Evolutionary conservation across 768 basidiomycete species (phyloP), one percentile per base, ranked within the genome.

Genomic region (Mrakia hoshinonis): DNA sequence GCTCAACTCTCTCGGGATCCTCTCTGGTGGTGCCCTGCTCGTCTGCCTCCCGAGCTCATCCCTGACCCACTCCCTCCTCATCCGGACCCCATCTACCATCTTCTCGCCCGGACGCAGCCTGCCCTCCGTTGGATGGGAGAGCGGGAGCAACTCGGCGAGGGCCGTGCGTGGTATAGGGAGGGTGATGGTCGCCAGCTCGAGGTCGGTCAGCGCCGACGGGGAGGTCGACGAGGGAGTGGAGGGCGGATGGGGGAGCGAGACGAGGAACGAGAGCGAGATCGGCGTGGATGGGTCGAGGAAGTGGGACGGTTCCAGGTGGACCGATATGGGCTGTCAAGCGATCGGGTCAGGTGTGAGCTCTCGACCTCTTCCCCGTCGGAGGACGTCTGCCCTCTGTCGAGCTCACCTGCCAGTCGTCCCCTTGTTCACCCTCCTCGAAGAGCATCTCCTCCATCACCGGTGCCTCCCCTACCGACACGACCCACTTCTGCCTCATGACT

Each of bases 371-470:
- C n/a, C n/a, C n/a, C 1, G 29, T 5, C 4, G 13, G 7, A 61
- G 20, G 20, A 5, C 58, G 36, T 39, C 58, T n/a, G n/a, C n/a
- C n/a, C n/a, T n/a, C n/a, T n/a, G n/a, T n/a, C n/a, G 29, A 55
- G 58, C 58, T 61, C 58, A 61, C 58, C 58, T 36, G 31, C 58
- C 58, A 61, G 9, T 61, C 58, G 31, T 61, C 58, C 58, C 43
- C 43, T 6, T 34, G 15, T 61, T n/a, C 34, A 34, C 10, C 55
- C 10, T 60, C 29, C 58, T 39, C 22, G 2, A 61, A 2, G 22
- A 36, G 31, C 34, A 31, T 38, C 58, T 61, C 58, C 34, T 36
- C 58, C 58, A 61, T 22, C 31, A 1, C 18, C 4, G 58, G 58
- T 1, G 22, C 36, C 58, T 36, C 58, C 34, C 34, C 58, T 0